Evolutionary conservation across 768 basidiomycete species (phyloP).

Genomic region (Leccinum fibrillosum): DNA sequence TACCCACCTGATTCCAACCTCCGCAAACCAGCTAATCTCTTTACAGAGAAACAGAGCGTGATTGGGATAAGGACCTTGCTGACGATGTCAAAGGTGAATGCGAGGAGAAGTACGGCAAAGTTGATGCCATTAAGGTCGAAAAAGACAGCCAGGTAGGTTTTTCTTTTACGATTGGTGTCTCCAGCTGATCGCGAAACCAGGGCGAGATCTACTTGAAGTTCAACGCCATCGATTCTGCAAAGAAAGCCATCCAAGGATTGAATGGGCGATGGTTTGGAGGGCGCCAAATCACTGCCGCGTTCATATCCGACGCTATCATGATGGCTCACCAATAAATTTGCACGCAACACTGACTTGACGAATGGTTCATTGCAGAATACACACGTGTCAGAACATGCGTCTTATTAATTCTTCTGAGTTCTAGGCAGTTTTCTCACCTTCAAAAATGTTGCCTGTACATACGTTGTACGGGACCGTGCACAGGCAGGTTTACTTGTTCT

Average conservation of each 20-base stretch:
- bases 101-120: constrained; percentile 84
- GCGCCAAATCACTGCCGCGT: constrained; percentile 79
- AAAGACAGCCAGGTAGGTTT: constrained; percentile 82
- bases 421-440: constrained; percentile 28
- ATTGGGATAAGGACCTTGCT: constrained; percentile 95
- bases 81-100: constrained; percentile 97
- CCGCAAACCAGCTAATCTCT: constrained; percentile 3
- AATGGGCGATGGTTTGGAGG: constrained; percentile 98
- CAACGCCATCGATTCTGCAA: constrained; percentile 70
- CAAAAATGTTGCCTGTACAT: constrained; percentile 33
- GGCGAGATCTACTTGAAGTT: constrained; percentile 99
- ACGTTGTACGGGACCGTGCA: constrained; percentile 28
- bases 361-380: constrained; percentile 29
- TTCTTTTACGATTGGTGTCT: neutral
- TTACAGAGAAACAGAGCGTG: constrained; percentile 84
- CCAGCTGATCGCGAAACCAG: constrained; percentile 38
- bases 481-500: constrained; percentile 39
- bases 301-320: constrained; percentile 93
- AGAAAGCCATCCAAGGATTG: constrained; percentile 82
- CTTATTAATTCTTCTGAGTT: constrained; percentile 32
- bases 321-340: constrained; percentile 73
- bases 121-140: constrained; percentile 87
- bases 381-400: constrained; percentile 16
- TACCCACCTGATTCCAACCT: constrained; percentile 9
- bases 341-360: constrained; percentile 23